Evolutionary conservation across 108 stramenopile species (phyloP).

Genomic region (Bacterosira constricta): DNA sequence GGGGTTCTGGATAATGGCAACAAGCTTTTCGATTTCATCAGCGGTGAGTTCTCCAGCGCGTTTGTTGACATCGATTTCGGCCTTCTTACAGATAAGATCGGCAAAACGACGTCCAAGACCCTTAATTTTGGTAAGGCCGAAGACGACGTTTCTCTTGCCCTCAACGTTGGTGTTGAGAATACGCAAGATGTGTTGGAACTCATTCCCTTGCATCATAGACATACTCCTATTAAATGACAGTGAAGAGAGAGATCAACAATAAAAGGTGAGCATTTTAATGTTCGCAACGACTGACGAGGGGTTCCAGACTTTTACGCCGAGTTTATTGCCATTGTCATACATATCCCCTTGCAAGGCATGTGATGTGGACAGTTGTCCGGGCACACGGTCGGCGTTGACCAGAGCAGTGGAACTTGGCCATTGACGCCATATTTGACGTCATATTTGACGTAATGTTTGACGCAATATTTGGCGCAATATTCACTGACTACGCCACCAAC

Average conservation of each 20-base stretch:
- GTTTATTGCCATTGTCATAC: background rate
- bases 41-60: slow-evolving; percentile 98
- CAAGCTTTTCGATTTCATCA: slow-evolving; percentile 99
- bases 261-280: background rate
- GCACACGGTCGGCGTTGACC: background rate
- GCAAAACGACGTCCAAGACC: slow-evolving; percentile 99
- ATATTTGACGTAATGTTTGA: background rate
- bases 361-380: background rate
- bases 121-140: slow-evolving; percentile 97
- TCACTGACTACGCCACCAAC: background rate
- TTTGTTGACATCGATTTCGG: slow-evolving; percentile 98
- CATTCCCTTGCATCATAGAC: slow-evolving; percentile 93
- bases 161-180: slow-evolving; percentile 99
- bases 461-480: background rate
- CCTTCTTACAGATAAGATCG: slow-evolving; percentile 99
- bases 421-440: background rate
- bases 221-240: slow-evolving; percentile 23
- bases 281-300: background rate
- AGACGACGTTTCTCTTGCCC: slow-evolving; percentile 98
- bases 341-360: too few relatives aligned
- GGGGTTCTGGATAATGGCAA: slow-evolving; percentile 98
- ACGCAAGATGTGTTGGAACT: slow-evolving; percentile 99
- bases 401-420: background rate
- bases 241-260: background rate
- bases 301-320: background rate